Conservation (phyloP, 2,329 filamentous ascomycete species). For the Dothiorella sarmentorum region DNA sequence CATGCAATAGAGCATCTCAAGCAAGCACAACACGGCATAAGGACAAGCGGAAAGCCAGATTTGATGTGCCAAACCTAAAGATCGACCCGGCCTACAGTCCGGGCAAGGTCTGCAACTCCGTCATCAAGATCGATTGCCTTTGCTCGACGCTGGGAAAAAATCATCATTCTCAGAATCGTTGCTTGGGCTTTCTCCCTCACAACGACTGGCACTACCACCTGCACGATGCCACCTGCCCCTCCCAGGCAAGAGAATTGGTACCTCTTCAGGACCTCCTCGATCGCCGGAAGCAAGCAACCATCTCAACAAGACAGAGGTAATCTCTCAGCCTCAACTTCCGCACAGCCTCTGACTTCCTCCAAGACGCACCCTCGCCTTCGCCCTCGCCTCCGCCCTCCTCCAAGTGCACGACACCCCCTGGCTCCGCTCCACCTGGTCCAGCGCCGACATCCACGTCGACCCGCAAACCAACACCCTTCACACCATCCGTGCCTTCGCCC, state of each 20-base stretch:
- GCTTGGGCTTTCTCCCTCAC: conserved; percentile 10
- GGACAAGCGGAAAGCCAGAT: not conserved
- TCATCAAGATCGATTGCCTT: not conserved
- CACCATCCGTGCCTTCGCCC: not conserved
- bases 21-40: not conserved
- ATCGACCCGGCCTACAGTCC: not conserved
- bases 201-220: conserved; percentile 13
- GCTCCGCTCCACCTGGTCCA: conserved; percentile 19
- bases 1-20: not conserved
- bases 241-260: not conserved
- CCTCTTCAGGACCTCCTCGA: not conserved
- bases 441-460: not conserved
- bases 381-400: conserved; percentile 20
- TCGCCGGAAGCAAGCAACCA: not conserved
- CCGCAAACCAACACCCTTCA: not conserved
- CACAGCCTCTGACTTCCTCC: no score
- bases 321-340: no score
- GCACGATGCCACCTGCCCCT: not conserved
- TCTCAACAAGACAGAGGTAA: not conserved
- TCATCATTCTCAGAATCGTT: not conserved
- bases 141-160: not conserved
- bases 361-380: conserved; percentile 19
- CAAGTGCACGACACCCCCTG: conserved; percentile 21
- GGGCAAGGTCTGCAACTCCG: not conserved
- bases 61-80: not conserved